phyloP scores from a whole-genome alignment of 2,329 filamentous ascomycete species.

The Arthrobotrys musiformis region DNA sequence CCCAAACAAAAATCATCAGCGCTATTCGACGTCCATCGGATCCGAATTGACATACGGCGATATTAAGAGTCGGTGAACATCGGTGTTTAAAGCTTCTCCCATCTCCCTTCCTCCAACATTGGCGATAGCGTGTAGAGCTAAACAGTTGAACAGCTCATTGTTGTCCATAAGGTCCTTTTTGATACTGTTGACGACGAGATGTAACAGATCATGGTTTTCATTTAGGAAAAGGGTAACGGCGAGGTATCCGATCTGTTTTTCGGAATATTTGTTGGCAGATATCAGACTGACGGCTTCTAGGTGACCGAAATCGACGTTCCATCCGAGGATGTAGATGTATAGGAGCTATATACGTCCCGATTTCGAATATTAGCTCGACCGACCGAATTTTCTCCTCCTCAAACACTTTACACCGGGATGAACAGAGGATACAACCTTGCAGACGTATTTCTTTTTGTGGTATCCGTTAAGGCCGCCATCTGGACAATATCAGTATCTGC shows the following conservation, averaged over 20 bases:
- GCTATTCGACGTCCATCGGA: slow-evolving; percentile 2
- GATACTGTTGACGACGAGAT: slow-evolving; percentile 98
- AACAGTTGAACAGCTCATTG: slow-evolving; percentile 96
- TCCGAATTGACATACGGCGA: slow-evolving; percentile 76
- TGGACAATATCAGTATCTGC: slow-evolving; percentile 60
- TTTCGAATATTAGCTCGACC: slow-evolving; percentile 25
- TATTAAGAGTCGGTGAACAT: slow-evolving; percentile 93
- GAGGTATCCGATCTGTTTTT: slow-evolving; percentile 98
- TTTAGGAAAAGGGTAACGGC: slow-evolving; percentile 97
- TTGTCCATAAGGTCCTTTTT: slow-evolving; percentile 93
- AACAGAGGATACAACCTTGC: slow-evolving; percentile 74
- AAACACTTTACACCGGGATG: not conserved
- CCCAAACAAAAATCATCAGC: slow-evolving; percentile 24
- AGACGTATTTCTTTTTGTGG: slow-evolving; percentile 99
- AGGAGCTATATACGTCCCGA: too few relatives aligned
- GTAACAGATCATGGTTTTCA: slow-evolving; percentile 94
- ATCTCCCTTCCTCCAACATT: slow-evolving; percentile 97
- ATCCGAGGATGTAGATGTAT: slow-evolving; percentile 98
- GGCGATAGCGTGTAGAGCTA: slow-evolving; percentile 95
- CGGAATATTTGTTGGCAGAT: slow-evolving; percentile 95
- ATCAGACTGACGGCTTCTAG: slow-evolving; percentile 98
- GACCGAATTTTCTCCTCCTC: slow-evolving; percentile 25
- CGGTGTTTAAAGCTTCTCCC: slow-evolving; percentile 89
- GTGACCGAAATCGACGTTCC: slow-evolving; percentile 99
- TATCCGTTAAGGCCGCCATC: slow-evolving; percentile 93